These are phyloP conservation scores for Microbotryum scabiosae DNA, from an alignment of 1,284 basidiomycete species.

Conservation along the genomic window DNA sequence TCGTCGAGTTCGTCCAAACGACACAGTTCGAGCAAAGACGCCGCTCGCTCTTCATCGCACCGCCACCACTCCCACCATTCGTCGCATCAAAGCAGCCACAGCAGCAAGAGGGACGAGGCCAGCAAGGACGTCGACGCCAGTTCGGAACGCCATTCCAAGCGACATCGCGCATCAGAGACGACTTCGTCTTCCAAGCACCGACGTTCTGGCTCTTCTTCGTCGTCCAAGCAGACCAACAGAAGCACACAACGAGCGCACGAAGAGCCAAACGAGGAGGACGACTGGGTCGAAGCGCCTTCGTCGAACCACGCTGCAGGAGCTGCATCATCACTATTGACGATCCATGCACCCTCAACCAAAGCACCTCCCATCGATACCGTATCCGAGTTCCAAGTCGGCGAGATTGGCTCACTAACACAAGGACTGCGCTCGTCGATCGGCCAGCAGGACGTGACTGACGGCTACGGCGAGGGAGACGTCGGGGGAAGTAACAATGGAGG, in stretches of 20 bases:
- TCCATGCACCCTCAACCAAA: neutral
- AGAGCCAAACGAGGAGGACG: constrained; percentile 17
- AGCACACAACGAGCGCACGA: neutral
- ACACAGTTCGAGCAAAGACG: neutral
- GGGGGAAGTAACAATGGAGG: constrained; percentile 37
- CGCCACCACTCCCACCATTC: neutral
- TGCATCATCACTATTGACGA: neutral
- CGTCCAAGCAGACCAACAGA: neutral
- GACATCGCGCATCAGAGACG: too few species aligned
- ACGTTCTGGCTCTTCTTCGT: neutral
- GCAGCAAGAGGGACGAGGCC: too few species aligned
- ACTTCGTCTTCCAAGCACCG: too few species aligned
- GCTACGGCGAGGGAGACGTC: constrained; percentile 55
- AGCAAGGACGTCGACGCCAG: too few species aligned
- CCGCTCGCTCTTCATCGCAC: neutral
- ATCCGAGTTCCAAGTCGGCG: constrained; percentile 26
- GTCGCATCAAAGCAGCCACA: too few species aligned
- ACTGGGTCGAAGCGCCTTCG: constrained; percentile 32
- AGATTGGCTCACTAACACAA: neutral
- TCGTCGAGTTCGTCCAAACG: neutral
- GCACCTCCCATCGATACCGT: constrained; percentile 22
- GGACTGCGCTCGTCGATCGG: neutral
- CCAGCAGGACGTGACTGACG: constrained; percentile 50
- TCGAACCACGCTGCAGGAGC: constrained; percentile 4
- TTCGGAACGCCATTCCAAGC: too few species aligned